Evolutionary conservation across 352 stramenopile species (phyloP), one percentile per base, ranked within the genome.

Genomic region (Phytophthora litchii): DNA sequence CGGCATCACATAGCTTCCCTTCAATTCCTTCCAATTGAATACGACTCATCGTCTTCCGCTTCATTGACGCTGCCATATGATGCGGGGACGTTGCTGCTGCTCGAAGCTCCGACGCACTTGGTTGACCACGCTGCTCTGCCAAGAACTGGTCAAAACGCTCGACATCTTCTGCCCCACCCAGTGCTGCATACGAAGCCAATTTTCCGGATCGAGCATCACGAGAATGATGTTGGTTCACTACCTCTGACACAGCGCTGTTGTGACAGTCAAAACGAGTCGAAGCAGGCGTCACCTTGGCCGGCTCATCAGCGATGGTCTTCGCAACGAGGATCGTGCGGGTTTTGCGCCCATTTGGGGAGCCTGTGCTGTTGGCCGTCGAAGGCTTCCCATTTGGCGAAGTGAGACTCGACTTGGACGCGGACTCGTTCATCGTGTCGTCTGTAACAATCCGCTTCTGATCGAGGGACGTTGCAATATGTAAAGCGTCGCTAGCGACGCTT

Each of bases 111-210:
- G 71, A 73, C 0, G 64, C 66, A 45, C 59, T 75, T 3, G 52
- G 44, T 1, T 60, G 58, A 1, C 61, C 50, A 9, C 63, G 58
- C n/a, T 85, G 74, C 34, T 87, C 74, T 9, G 42, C 43, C 20
- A 93, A 58, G 46, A 79, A 93, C 23, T 74, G 62, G 34, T 87
- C 74, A 35, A 88, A 91, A 8, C 76, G 57, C 12, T 82, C 72
- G 6, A 93, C 54, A 49, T 93, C 82, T 14, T 80, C 66, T 0
- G 64, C 67, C 4, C 58, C 70, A 4, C 84, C 84, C 3, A 93
- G 70, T 10, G 84, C 84, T 3, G 84, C 80, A 41, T 93, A 91
- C 10, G 77, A 64, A 4, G 59, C 65, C 17, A 93, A 48, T 41
- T 86, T 89, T 8, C 66, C 74, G 0, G 60, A 70, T 55, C 67